Percentiles rank a stretch among this genome's conserved stretches.
Conservation (phyloP, 768 basidiomycete genomes). For the Rhizopogon roseolus region DNA sequence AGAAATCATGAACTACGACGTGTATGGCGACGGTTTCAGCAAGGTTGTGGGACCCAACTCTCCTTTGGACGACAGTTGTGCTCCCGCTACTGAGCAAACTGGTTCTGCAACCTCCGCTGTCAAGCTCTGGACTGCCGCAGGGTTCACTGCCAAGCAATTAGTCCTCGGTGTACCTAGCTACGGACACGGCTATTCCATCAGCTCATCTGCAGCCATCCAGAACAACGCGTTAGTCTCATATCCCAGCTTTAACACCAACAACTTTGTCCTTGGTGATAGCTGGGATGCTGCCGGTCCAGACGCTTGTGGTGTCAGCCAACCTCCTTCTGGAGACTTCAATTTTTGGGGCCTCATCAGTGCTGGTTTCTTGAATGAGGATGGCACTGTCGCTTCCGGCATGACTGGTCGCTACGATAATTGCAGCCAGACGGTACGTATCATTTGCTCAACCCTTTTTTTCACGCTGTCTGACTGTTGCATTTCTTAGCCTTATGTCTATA, state of each 20-base stretch:
- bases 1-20: slow-evolving; percentile 70
- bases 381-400: slow-evolving; percentile 49
- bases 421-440: slow-evolving; percentile 61
- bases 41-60: slow-evolving; percentile 73
- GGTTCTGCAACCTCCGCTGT: slow-evolving; percentile 80
- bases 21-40: slow-evolving; percentile 46
- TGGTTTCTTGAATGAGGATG: slow-evolving; percentile 46
- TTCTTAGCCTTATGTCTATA: slow-evolving; percentile 63
- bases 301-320: slow-evolving; percentile 50
- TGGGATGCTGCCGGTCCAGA: slow-evolving; percentile 53
- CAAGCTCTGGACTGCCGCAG: slow-evolving; percentile 68
- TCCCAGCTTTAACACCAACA: slow-evolving; percentile 43
- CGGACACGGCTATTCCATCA: slow-evolving; percentile 63
- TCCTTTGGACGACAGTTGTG: slow-evolving; percentile 77
- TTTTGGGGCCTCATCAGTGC: slow-evolving; percentile 58
- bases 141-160: slow-evolving; percentile 67
- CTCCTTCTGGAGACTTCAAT: slow-evolving; percentile 53
- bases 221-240: slow-evolving; percentile 37
- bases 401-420: slow-evolving; percentile 56
- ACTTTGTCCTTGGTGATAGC: slow-evolving; percentile 47
- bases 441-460: background rate
- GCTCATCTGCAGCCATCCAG: slow-evolving; percentile 18
- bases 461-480: slow-evolving; percentile 1
- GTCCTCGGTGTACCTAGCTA: slow-evolving; percentile 84
- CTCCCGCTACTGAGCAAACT: slow-evolving; percentile 45